Percentiles rank a stretch among this genome's conserved stretches.
These are phyloP conservation scores for Trichophyton benhamiae DNA, from an alignment of 2,329 filamentous ascomycete species.

Conservation along the genomic window DNA sequence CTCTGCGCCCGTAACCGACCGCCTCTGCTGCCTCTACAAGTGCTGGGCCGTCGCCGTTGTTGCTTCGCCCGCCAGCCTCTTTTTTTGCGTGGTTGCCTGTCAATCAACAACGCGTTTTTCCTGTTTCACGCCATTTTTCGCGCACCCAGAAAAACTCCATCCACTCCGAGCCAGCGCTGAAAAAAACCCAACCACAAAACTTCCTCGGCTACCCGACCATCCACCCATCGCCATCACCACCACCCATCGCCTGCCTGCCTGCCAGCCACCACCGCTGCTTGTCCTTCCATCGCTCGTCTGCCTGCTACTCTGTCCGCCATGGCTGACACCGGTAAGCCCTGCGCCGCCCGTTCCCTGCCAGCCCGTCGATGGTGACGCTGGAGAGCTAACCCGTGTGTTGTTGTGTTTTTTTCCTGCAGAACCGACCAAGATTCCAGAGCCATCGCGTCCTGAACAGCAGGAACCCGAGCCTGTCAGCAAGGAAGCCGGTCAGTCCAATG, in stretches of 20 bases:
- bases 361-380: neutral
- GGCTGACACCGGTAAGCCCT: conserved; percentile 28
- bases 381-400: conserved; percentile 12
- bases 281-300: neutral
- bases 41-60: neutral
- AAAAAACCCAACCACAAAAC: conserved; percentile 18
- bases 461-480: conserved; percentile 17
- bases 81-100: neutral
- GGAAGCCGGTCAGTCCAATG: conserved; percentile 20
- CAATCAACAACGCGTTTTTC: conserved; percentile 24
- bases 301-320: conserved; percentile 17
- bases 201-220: conserved; percentile 11
- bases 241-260: conserved; percentile 2
- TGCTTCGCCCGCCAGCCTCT: neutral
- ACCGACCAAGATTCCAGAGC: conserved; percentile 12
- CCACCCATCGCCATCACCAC: conserved; percentile 1
- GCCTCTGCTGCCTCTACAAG: neutral
- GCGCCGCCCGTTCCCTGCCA: conserved; percentile 14
- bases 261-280: neutral
- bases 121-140: conserved; percentile 19
- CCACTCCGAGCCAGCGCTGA: conserved; percentile 2
- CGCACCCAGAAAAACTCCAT: conserved; percentile 16
- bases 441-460: conserved; percentile 16
- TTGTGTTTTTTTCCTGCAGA: conserved; percentile 13
- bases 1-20: neutral